Conservation (phyloP, 1,284 basidiomycete genomes). For the Cronartium quercuum region DNA sequence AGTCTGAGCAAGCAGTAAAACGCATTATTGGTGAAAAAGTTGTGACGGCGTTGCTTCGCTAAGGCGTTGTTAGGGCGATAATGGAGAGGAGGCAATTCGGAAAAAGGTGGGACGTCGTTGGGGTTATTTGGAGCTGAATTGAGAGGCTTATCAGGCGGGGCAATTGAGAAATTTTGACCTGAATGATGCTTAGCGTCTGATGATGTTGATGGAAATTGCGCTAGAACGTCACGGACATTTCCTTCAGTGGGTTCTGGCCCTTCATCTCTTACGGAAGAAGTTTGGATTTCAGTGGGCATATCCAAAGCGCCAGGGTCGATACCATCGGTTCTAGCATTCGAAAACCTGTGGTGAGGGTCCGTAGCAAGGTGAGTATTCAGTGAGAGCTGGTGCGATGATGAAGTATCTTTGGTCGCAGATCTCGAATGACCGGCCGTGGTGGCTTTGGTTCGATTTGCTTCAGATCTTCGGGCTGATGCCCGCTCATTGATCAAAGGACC, state of each 20-base stretch:
- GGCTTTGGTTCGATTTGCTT: slow-evolving; percentile 11
- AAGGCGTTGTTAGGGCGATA: not conserved
- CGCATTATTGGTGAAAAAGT: slow-evolving; percentile 34
- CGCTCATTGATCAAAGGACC: slow-evolving; percentile 22
- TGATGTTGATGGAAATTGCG: not conserved
- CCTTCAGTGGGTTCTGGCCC: not conserved
- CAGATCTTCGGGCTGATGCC: slow-evolving; percentile 24
- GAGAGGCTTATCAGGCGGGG: not conserved
- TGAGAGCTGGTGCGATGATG: not conserved
- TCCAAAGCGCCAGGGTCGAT: not conserved
- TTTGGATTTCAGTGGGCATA: slow-evolving; percentile 3
- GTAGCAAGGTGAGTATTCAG: not conserved
- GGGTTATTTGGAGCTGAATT: not conserved
- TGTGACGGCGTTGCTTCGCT: not conserved
- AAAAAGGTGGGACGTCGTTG: not conserved
- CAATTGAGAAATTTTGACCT: no score
- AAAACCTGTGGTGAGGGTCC: not conserved
- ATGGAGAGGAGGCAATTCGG: not conserved
- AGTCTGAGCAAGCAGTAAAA: slow-evolving; percentile 35
- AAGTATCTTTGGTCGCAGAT: not conserved
- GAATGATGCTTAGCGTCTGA: no score
- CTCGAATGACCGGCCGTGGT: not conserved
- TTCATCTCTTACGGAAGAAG: slow-evolving; percentile 15
- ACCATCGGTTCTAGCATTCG: not conserved
- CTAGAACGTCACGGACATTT: not conserved